Conservation (phyloP, 2,329 filamentous ascomycete species). For the Didymella exigua region DNA sequence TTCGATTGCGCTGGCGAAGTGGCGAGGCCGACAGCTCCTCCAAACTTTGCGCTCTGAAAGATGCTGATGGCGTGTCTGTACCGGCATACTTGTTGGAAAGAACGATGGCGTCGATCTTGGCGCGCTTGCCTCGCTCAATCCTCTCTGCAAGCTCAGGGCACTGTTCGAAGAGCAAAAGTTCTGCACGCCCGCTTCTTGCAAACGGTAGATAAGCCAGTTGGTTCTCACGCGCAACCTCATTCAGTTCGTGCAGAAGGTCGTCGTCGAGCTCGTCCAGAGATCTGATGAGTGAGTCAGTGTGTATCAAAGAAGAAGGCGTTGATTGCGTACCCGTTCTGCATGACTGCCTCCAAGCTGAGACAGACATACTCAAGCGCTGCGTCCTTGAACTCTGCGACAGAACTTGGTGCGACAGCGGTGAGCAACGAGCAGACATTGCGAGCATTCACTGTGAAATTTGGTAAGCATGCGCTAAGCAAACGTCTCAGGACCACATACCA, state of each 20-base stretch:
- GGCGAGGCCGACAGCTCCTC: slow-evolving; percentile 65
- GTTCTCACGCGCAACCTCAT: slow-evolving; percentile 78
- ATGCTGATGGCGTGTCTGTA: slow-evolving; percentile 68
- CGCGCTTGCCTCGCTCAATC: slow-evolving; percentile 70
- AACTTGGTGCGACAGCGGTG: slow-evolving; percentile 84
- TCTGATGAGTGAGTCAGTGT: slow-evolving; percentile 46
- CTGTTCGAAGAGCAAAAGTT: slow-evolving; percentile 67
- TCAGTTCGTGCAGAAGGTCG: slow-evolving; percentile 79
- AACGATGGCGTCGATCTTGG: slow-evolving; percentile 76
- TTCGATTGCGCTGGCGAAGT: slow-evolving; percentile 51
- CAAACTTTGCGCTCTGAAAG: slow-evolving; percentile 66
- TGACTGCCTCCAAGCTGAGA: slow-evolving; percentile 85
- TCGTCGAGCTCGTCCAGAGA: slow-evolving; percentile 84
- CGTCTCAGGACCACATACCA: slow-evolving; percentile 53
- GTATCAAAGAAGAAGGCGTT: neutral
- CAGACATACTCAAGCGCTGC: slow-evolving; percentile 89
- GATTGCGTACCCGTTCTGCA: slow-evolving; percentile 73
- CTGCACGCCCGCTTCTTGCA: slow-evolving; percentile 74
- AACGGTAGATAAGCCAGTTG: slow-evolving; percentile 80
- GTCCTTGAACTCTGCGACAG: slow-evolving; percentile 83
- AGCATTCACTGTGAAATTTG: slow-evolving; percentile 34
- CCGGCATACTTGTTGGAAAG: slow-evolving; percentile 69
- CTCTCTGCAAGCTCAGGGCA: slow-evolving; percentile 68
- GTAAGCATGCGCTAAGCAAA: slow-evolving; percentile 20
- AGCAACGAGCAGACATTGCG: slow-evolving; percentile 86